Evolutionary conservation across 2,329 filamentous ascomycete genomes (phyloP).

Genomic region (Rosellinia necatrix): DNA sequence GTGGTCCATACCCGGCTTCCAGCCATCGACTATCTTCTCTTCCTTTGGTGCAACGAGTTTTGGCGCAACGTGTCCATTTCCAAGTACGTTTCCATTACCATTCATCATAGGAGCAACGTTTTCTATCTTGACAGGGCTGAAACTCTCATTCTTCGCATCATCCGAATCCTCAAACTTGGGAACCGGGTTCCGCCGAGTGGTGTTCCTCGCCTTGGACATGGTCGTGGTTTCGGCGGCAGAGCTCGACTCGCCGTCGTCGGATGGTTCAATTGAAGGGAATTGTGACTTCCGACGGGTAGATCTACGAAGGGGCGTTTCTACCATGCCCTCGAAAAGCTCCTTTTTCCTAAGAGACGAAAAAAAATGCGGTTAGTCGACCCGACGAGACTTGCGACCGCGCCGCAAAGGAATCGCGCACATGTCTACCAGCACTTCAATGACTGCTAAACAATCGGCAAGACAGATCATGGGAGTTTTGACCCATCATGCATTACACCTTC

Average conservation of each 20-base stretch:
- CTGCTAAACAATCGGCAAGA: too few relatives aligned
- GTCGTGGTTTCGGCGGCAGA: slow-evolving; percentile 50
- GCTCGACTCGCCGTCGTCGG: slow-evolving; percentile 55
- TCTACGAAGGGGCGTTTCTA: slow-evolving; percentile 59
- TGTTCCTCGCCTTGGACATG: slow-evolving; percentile 38
- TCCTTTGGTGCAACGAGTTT: slow-evolving; percentile 16
- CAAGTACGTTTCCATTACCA: slow-evolving; percentile 17
- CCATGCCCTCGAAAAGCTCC: slow-evolving; percentile 65
- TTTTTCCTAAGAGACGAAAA: slow-evolving; percentile 54
- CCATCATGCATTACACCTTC: background rate
- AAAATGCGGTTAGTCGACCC: slow-evolving; percentile 7
- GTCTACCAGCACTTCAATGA: background rate
- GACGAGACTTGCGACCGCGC: background rate
- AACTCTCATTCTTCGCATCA: slow-evolving; percentile 37
- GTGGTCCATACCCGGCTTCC: slow-evolving; percentile 63
- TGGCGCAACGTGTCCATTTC: slow-evolving; percentile 33
- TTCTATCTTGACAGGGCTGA: slow-evolving; percentile 37
- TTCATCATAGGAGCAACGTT: slow-evolving; percentile 31
- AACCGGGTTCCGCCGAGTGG: slow-evolving; percentile 52
- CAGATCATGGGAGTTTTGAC: too few relatives aligned
- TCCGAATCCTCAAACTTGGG: slow-evolving; percentile 57
- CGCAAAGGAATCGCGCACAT: background rate
- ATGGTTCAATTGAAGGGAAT: slow-evolving; percentile 48
- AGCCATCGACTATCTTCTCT: slow-evolving; percentile 56
- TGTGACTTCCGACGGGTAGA: slow-evolving; percentile 57